These are phyloP conservation scores for Naganishia albida DNA, from an alignment of 1,284 basidiomycete species.

Conservation along the genomic window DNA sequence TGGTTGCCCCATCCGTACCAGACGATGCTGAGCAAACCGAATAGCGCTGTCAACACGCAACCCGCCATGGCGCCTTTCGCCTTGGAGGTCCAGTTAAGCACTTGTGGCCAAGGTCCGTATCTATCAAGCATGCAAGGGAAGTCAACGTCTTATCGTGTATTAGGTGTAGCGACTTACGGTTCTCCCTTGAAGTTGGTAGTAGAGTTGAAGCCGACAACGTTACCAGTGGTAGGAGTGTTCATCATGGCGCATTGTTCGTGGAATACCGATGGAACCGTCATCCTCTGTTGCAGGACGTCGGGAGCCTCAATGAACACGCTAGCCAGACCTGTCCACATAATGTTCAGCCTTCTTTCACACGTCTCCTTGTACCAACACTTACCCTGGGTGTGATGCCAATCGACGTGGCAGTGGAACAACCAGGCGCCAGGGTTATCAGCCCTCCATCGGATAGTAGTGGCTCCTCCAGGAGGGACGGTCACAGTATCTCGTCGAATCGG, in stretches of 20 bases:
- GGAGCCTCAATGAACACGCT: conserved; percentile 54
- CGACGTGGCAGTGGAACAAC: conserved; percentile 56
- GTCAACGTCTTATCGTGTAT: neutral
- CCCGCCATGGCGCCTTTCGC: conserved; percentile 76
- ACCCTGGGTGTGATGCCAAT: conserved; percentile 46
- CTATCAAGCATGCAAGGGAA: conserved; percentile 37
- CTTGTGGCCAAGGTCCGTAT: conserved; percentile 67
- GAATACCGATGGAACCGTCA: conserved; percentile 45
- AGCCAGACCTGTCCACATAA: conserved; percentile 48
- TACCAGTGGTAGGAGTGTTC: conserved; percentile 66
- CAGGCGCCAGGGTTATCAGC: conserved; percentile 60
- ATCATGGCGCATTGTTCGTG: conserved; percentile 70
- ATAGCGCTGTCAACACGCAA: conserved; percentile 75
- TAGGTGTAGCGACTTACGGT: conserved; percentile 57
- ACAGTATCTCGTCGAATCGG: conserved; percentile 76
- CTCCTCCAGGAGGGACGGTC: conserved; percentile 55
- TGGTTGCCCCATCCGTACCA: conserved; percentile 78
- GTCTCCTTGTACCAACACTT: conserved; percentile 4
- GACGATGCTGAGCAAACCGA: conserved; percentile 75
- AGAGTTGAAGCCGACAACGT: conserved; percentile 57
- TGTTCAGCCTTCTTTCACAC: neutral
- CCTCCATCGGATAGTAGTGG: conserved; percentile 54
- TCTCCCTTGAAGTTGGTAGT: conserved; percentile 54
- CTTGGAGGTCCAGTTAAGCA: conserved; percentile 72
- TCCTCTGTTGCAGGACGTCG: conserved; percentile 46